Base-by-base conservation (phyloP, 139 green algal species). In the Choricystis sp. region DNA sequence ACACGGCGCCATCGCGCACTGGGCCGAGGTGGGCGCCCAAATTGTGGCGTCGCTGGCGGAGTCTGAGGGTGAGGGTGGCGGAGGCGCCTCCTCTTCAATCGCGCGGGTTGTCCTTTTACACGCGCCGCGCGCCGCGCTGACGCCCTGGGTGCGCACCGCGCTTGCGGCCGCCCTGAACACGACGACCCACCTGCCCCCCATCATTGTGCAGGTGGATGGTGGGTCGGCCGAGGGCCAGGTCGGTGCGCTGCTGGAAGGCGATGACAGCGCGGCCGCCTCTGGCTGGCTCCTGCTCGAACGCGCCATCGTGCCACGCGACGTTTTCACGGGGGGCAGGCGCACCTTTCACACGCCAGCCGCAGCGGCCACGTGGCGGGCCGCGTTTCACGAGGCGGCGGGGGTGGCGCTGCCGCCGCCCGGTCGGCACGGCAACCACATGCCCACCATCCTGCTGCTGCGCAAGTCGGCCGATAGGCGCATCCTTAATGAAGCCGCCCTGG, bases 401-500 rank as follows among this genome's bases (percentile, higher is more conserved):
- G 16, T 16, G 40, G 40, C 9, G 40, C 9, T 52, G 40, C 40
- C 40, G 40, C 9, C 40, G 9, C 40, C 9, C 40, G 9, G 40
- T 9, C 40, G 9, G 40, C 9, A 9, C 40, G 40, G 40, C 40
- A 52, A 52, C 40, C 40, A 9, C 16, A 52, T 21, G 9, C 40
- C 40, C 9, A 16, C 40, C n/a, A 94, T 94, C 66, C 92, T 83
- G 2, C 86, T 90, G 61, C 81, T 88, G 66, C 79, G 80, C 60
- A 95, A 95, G 68, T 67, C 72, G 0, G 73, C 85, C 74, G 94
- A 95, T 71, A 64, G 87, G 19, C 80, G 86, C 19, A 79, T 95
- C 29, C 23, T 91, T 21, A 94, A 94, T 28, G 83, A 93, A 72
- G 61, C 69, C 0, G 66, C 68, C 55, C 61, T 94, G 27, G 59